These are phyloP conservation scores for Malus hybrid DNA, from an alignment of 331 rosid genomes.

Conservation along the genomic window DNA sequence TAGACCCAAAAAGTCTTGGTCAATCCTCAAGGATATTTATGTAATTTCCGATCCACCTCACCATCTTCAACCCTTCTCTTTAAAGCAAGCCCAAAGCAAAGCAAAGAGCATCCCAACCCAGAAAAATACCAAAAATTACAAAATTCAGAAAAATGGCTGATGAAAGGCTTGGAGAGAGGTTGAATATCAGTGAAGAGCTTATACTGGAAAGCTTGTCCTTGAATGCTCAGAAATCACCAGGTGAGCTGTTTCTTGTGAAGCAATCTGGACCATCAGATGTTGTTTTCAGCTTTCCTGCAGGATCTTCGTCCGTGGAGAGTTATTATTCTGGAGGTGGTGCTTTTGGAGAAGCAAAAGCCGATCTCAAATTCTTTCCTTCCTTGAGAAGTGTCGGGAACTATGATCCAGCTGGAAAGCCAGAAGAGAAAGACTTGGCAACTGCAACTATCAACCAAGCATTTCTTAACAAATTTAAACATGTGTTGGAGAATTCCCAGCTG, in stretches of 20 bases:
- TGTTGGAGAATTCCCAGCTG: constrained; percentile 13
- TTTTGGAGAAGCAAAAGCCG: constrained; percentile 34
- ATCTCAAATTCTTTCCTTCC: constrained; percentile 31
- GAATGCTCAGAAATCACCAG: constrained; percentile 26
- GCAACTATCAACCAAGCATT: constrained; percentile 51
- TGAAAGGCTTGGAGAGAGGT: constrained; percentile 19
- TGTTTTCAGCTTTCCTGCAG: not conserved
- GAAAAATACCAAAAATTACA: not conserved
- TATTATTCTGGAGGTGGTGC: not conserved
- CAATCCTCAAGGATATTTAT: not conserved
- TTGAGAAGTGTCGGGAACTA: constrained; percentile 58
- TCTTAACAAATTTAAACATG: constrained; percentile 21
- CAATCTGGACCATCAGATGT: not conserved
- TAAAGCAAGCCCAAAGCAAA: not conserved
- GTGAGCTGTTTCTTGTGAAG: constrained; percentile 16
- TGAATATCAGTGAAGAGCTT: constrained; percentile 24
- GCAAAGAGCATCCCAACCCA: not conserved
- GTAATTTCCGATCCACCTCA: not conserved
- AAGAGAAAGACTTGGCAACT: not conserved
- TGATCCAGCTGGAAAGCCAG: constrained; percentile 2
- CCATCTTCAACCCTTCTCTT: not conserved
- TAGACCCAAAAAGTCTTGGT: not conserved
- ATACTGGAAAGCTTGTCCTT: constrained; percentile 34
- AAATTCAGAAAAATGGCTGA: constrained; percentile 26
- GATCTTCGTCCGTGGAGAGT: not conserved